Conservation (phyloP, 768 basidiomycete species). For the Candolleomyces efflorescens region DNA sequence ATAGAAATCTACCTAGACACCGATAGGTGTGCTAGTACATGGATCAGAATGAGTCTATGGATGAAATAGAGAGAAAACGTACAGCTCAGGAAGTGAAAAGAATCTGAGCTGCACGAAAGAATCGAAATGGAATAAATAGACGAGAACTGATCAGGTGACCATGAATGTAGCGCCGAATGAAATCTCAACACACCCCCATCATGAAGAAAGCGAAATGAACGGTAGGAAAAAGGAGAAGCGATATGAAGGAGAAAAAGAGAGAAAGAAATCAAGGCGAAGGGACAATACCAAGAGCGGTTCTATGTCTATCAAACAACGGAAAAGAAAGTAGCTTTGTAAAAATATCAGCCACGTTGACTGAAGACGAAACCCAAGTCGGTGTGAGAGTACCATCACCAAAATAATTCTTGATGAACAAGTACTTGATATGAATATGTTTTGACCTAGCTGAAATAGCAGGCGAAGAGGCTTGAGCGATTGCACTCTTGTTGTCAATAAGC, state of each 20-base stretch:
- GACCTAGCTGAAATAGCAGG: constrained; percentile 20
- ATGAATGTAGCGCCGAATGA: neutral
- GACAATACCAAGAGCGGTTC: constrained; percentile 7
- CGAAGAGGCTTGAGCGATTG: constrained; percentile 12
- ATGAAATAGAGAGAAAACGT: no score
- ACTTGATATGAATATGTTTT: constrained; percentile 22
- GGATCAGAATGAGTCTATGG: no score
- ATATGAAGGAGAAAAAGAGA: neutral
- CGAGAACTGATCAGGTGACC: neutral
- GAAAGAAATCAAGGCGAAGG: neutral
- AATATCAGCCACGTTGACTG: constrained; percentile 31
- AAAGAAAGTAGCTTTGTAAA: constrained; percentile 32
- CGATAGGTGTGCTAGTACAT: no score
- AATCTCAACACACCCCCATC: neutral
- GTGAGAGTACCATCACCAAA: constrained; percentile 15
- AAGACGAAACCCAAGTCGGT: constrained; percentile 25
- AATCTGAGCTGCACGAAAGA: no score
- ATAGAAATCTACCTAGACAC: no score
- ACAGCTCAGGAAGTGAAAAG: no score
- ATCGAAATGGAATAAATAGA: no score
- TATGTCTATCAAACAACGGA: constrained; percentile 10
- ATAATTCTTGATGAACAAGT: constrained; percentile 33
- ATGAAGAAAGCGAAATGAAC: neutral
- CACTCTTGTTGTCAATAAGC: constrained; percentile 18
- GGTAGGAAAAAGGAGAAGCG: neutral